Evolutionary conservation across 1,139 yeast genomes (phyloP), one percentile per base, ranked within the genome.

Genomic region (Entelexis sorbosivorans): DNA sequence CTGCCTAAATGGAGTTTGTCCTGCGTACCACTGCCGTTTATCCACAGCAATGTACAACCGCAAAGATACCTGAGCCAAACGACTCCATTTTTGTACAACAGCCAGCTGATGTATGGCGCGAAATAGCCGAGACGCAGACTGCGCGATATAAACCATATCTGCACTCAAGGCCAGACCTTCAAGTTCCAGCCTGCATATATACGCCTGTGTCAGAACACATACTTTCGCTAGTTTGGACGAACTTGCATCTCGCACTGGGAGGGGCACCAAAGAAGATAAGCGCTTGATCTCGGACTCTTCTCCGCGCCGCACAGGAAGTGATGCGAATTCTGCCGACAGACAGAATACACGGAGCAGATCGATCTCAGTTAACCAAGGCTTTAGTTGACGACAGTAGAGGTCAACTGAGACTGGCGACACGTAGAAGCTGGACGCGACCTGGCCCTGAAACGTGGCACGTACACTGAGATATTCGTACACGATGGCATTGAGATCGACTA

Each of bases 151-250:
- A 4, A 86, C 75, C 96, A 89, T 88, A 69, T 93, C 99, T 0
- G 96, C 81, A 74, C 83, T 79, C 54, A 93, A 69, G 0, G 97
- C 96, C 70, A 86, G 86, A 0, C 97, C 98, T 2, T 84, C 94
- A 16, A 93, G 70, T 11, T 73, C 69, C 38, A 89, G 69, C 34
- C 82, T 68, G 1, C 96, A 85, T 17, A 93, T 82, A 61, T 85
- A 88, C 0, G 95, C 78, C 63, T 93, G 98, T 13, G 91, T 68
- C 38, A 93, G 67, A 7, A 87, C 78, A 59, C 82, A 87, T 32
- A 86, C 77, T 63, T 93, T 93, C 0, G 95, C 85, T 22, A 79
- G 65, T 0, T 93, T 82, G 54, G 86, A 93, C 45, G 75, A 79
- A 0, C 81, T 71, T 5, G 73, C 68, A 58, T 87, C 96, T 59